Conservation (phyloP, 352 stramenopile genomes). For the Phytophthora sansomeana region DNA sequence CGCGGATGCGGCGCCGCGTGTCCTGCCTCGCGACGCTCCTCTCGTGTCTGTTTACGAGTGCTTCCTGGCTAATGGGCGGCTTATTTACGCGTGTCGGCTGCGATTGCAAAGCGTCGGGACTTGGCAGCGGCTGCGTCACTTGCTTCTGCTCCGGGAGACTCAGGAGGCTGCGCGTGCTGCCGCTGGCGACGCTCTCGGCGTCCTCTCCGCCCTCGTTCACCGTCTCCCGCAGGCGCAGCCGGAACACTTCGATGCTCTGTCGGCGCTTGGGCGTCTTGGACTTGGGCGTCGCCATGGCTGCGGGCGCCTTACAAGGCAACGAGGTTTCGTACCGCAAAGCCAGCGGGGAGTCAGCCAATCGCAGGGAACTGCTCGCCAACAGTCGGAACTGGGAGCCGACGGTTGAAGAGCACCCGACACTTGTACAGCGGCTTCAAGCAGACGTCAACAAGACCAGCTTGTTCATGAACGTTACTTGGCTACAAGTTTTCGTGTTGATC, state of each 20-base stretch:
- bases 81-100: neutral
- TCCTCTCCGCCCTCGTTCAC: slow-evolving; percentile 67
- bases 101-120: neutral
- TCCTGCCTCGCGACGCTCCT: slow-evolving; percentile 5
- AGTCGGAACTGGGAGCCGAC: neutral
- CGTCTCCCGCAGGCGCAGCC: slow-evolving; percentile 70
- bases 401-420: neutral
- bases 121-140: neutral
- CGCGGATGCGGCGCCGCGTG: neutral
- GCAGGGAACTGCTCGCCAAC: too few species aligned
- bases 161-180: slow-evolving; percentile 24
- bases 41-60: neutral
- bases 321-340: neutral
- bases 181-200: slow-evolving; percentile 24
- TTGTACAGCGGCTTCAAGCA: neutral
- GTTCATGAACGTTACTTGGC: too few species aligned
- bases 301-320: neutral
- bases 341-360: neutral
- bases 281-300: slow-evolving; percentile 25
- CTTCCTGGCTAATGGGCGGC: too few species aligned
- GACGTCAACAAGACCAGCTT: too few species aligned
- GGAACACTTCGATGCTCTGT: slow-evolving; percentile 73
- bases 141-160: slow-evolving; percentile 35
- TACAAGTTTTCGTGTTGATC: too few species aligned
- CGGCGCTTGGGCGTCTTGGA: slow-evolving; percentile 25